These are phyloP conservation scores for Xylaria sp. DNA, from an alignment of 2,329 filamentous ascomycete genomes.

Conservation along the genomic window DNA sequence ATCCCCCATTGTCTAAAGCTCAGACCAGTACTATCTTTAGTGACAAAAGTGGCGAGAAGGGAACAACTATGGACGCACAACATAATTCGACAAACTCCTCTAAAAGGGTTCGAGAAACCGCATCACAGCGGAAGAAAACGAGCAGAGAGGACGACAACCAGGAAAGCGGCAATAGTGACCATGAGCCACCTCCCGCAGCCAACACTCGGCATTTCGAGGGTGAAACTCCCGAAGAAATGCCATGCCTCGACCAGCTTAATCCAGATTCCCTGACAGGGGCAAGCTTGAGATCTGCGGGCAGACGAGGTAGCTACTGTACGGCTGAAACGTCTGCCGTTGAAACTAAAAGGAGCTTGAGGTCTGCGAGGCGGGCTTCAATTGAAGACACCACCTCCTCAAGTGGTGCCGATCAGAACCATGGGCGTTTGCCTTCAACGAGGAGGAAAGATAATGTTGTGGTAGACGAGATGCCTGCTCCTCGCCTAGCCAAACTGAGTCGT, in stretches of 20 bases:
- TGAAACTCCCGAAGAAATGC: conserved; percentile 5
- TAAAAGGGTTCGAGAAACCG: not conserved
- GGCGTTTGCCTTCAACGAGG: conserved; percentile 3
- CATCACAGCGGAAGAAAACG: not conserved
- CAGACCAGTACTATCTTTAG: not conserved
- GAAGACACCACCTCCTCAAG: conserved; percentile 6
- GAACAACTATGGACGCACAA: not conserved
- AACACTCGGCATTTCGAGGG: conserved; percentile 2
- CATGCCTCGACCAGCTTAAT: not conserved
- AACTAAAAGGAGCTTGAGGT: conserved; percentile 7
- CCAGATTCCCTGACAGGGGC: not conserved
- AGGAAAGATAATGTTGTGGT: conserved; percentile 22
- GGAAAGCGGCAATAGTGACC: not conserved
- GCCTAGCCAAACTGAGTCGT: conserved; percentile 46
- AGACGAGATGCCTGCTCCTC: conserved; percentile 43
- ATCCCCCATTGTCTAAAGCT: not conserved
- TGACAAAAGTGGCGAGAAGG: not conserved
- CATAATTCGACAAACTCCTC: not conserved
- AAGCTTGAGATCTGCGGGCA: not conserved
- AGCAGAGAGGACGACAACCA: not conserved
- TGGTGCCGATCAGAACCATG: conserved; percentile 2
- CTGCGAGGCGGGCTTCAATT: conserved; percentile 5
- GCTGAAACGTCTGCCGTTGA: conserved; percentile 3
- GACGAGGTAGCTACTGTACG: not conserved
- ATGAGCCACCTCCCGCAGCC: not conserved